Evolutionary conservation across 768 basidiomycete genomes (phyloP).

Genomic region (Amylocystis lapponica): DNA sequence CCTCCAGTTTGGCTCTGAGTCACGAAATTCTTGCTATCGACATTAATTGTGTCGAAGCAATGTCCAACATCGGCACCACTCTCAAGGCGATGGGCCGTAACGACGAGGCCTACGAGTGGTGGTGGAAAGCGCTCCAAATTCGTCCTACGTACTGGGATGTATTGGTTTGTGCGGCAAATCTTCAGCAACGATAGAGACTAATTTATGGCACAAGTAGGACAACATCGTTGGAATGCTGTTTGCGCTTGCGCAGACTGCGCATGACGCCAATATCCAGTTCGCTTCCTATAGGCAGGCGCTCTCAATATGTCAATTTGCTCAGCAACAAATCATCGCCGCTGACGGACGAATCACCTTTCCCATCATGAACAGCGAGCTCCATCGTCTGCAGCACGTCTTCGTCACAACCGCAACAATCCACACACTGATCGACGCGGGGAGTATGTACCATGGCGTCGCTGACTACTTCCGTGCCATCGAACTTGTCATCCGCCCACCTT

Average conservation of each 20-base stretch:
- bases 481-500: slow-evolving; percentile 30
- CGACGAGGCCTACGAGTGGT: slow-evolving; percentile 32
- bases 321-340: slow-evolving; percentile 19
- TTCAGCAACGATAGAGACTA: no score
- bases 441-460: slow-evolving; percentile 24
- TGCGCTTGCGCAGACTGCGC: slow-evolving; percentile 13
- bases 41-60: slow-evolving; percentile 29
- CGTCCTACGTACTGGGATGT: slow-evolving; percentile 31
- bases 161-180: slow-evolving; percentile 14
- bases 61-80: slow-evolving; percentile 36
- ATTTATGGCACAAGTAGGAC: slow-evolving; percentile 21
- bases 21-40: slow-evolving; percentile 28
- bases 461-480: slow-evolving; percentile 41
- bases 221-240: slow-evolving; percentile 31
- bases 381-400: slow-evolving; percentile 41
- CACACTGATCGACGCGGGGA: slow-evolving; percentile 25
- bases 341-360: slow-evolving; percentile 16
- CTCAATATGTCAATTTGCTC: slow-evolving; percentile 28
- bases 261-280: slow-evolving; percentile 2
- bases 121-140: slow-evolving; percentile 33
- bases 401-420: slow-evolving; percentile 35
- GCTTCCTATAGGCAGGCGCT: slow-evolving; percentile 25
- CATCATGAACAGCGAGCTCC: slow-evolving; percentile 29
- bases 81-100: slow-evolving; percentile 26
- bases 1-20: slow-evolving; percentile 24